Evolutionary conservation across 768 basidiomycete species (phyloP).

Genomic region (Tulasnella sp.): DNA sequence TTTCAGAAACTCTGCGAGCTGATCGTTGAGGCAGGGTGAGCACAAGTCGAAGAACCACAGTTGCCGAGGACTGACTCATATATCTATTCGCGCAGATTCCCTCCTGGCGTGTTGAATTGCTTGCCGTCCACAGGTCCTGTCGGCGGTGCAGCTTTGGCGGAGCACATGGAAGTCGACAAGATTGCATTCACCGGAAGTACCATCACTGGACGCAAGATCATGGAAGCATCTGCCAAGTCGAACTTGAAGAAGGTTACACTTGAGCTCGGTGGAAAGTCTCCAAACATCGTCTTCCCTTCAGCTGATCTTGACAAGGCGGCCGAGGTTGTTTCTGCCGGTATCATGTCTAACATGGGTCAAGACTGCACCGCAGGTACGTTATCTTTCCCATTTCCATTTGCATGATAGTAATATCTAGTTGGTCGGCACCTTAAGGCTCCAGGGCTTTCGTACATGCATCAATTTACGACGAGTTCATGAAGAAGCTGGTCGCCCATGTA

Average conservation of each 20-base stretch:
- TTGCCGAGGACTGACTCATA: not conserved
- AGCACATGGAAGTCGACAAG: constrained; percentile 83
- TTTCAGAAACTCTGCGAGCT: constrained; percentile 70
- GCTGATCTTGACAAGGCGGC: constrained; percentile 63
- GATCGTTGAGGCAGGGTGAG: constrained; percentile 72
- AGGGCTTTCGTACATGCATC: constrained; percentile 81
- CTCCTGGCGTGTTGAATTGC: constrained; percentile 84
- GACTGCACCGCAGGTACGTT: constrained; percentile 29
- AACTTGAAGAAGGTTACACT: constrained; percentile 94
- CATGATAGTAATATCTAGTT: constrained; percentile 15
- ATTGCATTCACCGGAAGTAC: constrained; percentile 93
- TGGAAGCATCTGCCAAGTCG: constrained; percentile 84
- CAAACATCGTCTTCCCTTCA: constrained; percentile 79
- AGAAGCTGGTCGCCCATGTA: constrained; percentile 52
- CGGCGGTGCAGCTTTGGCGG: constrained; percentile 75
- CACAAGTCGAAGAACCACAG: not conserved
- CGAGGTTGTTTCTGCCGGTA: constrained; percentile 19
- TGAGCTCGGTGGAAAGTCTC: constrained; percentile 90
- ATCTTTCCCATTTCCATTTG: not conserved
- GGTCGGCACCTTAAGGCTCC: constrained; percentile 70
- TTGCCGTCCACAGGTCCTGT: constrained; percentile 71
- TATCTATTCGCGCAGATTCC: constrained; percentile 38
- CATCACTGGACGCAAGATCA: constrained; percentile 76
- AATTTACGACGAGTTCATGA: constrained; percentile 76
- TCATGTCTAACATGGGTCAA: constrained; percentile 31